Evolutionary conservation across 148 eudicot species (phyloP), one percentile per base, ranked within the genome.

Genomic region (Heliamphora exappendiculata): DNA sequence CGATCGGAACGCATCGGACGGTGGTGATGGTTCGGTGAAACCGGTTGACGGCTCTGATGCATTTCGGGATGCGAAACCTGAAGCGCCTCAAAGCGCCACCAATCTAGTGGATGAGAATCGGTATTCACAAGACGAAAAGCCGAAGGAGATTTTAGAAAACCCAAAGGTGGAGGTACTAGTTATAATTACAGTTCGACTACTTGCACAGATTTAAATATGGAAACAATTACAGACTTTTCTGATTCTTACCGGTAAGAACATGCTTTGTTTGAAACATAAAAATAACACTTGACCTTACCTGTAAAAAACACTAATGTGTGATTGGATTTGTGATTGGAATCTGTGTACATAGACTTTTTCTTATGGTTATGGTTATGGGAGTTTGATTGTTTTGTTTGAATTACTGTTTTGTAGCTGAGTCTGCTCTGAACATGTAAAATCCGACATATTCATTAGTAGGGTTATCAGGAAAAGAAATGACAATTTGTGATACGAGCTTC

Each of bases 1-100:
- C 39, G 76, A 81, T 74, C 74, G 19, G 77, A 65, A n/a, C 16
- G 50, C 31, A 12, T 11, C 36, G 41, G 67, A 70, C 1, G 77
- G 39, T 22, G 74, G 78, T 16, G 74, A 45, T 42, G 72, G 26
- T 28, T 34, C 29, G 33, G 62, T 0, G 22, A 44, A 65, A 63
- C 55, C 49, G 13, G 69, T 64, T 19, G 73, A 8, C 8, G 77
- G 44, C 5, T 49, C 57, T 29, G 79, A 33, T 58, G 41, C 47
- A 22, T 10, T n/a, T 8, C 42, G 22, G 5, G 80, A 31, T 22
- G 45, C 2, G 22, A 29, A 42, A 12, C 17, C 19, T 19, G 44
- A 37, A 11, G 42, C 19, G 45, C 17, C 49, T 45, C 12, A 34
- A 26, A 26, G 20, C 20, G 36, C 45, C 22, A 5, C 29, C 22